These are phyloP conservation scores for Plenodomus biglobosus DNA, from an alignment of 2,329 filamentous ascomycete genomes.

Conservation along the genomic window DNA sequence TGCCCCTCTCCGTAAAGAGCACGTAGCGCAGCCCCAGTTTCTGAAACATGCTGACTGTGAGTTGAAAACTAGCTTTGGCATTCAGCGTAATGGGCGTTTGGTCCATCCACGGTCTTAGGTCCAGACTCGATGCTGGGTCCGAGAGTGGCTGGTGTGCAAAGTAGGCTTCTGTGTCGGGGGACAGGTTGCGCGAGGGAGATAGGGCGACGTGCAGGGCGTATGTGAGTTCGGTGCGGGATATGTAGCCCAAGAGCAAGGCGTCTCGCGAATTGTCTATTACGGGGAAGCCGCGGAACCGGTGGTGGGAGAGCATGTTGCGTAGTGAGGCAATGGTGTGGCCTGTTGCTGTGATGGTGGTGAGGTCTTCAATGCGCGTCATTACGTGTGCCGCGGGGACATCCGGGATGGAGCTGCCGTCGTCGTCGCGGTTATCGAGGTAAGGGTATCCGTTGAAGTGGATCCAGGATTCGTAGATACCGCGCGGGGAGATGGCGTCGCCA, in stretches of 20 bases:
- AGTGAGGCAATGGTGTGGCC: constrained; percentile 84
- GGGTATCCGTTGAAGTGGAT: constrained; percentile 96
- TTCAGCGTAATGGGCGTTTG: constrained; percentile 93
- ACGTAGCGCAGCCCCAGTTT: constrained; percentile 90
- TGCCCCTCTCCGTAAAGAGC: constrained; percentile 79
- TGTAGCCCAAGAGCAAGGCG: constrained; percentile 85
- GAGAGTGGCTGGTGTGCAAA: constrained; percentile 78
- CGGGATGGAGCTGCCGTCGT: constrained; percentile 64
- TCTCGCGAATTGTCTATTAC: constrained; percentile 78
- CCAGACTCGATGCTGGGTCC: constrained; percentile 75
- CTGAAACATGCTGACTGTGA: constrained; percentile 93
- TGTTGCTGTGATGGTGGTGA: constrained; percentile 82
- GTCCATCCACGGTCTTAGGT: constrained; percentile 97
- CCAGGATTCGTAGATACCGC: constrained; percentile 97
- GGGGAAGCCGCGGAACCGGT: constrained; percentile 87
- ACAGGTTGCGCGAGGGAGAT: constrained; percentile 59
- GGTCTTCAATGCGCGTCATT: constrained; percentile 90
- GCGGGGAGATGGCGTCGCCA: constrained; percentile 88
- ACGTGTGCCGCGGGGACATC: constrained; percentile 84
- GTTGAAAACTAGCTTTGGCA: constrained; percentile 71
- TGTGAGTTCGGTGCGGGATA: constrained; percentile 83
- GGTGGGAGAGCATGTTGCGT: constrained; percentile 67
- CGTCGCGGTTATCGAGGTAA: constrained; percentile 86
- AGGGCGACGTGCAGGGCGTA: constrained; percentile 73
- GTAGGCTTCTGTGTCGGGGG: constrained; percentile 73